Evolutionary conservation across 129 eudicot species (phyloP).

Genomic region (Rutidosis leptorrhynchoides): DNA sequence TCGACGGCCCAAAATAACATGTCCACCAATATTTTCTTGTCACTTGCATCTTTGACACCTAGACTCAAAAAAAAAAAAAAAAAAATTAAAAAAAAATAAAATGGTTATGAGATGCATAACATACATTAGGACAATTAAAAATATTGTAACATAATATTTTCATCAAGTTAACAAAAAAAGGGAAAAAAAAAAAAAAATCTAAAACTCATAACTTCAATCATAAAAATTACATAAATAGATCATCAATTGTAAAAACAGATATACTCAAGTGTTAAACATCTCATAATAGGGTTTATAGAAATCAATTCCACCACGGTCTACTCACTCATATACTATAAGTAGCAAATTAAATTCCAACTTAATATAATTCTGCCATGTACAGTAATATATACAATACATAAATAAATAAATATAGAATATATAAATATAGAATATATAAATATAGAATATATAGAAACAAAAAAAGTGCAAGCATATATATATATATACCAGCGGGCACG

Average conservation of each 20-base stretch:
- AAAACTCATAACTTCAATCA: too few species aligned
- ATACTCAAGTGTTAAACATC: not conserved
- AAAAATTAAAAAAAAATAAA: too few species aligned
- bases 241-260: not conserved
- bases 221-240: too few species aligned
- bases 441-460: too few species aligned
- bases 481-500: constrained; percentile 84
- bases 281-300: constrained; percentile 21
- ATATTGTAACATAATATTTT: not conserved
- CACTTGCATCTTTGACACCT: constrained; percentile 97
- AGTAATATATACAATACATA: not conserved
- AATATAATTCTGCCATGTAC: not conserved
- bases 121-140: not conserved
- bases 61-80: constrained; percentile 12
- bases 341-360: not conserved
- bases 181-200: not conserved
- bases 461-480: too few species aligned
- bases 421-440: too few species aligned
- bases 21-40: constrained; percentile 93
- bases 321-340: not conserved
- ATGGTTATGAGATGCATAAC: not conserved
- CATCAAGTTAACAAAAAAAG: not conserved
- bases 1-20: constrained; percentile 99
- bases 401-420: too few species aligned
- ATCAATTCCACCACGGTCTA: constrained; percentile 3